Base-by-base conservation (phyloP, 495 filamentous ascomycete genomes). In the Neurospora sp. region DNA sequence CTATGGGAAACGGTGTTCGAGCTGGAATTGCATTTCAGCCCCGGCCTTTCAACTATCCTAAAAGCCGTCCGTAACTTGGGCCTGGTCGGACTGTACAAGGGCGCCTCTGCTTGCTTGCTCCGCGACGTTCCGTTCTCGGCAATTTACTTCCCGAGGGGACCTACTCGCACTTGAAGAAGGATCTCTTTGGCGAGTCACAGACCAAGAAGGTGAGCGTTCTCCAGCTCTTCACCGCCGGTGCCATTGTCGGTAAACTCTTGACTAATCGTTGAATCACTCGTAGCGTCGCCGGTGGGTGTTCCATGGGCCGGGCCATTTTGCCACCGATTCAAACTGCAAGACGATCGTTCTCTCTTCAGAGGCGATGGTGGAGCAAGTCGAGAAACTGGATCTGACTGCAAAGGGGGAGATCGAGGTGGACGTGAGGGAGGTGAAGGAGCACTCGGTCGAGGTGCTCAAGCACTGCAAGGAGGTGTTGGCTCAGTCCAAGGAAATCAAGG, bases 61-160 rank as follows among this genome's bases (percentile, higher is more conserved):
- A 37, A 37, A 37, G 35, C 98, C 77, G 92, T 98, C 31, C 90
- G 89, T 78, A 97, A 98, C 80, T 86, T 98, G 42, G 94, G 96
- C 85, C 86, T 99, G 22, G 85, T 97, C 68, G 96, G 96, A 37
- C 84, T 99, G 74, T 98, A 99, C 86, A 98, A 96, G 86, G 96
- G 96, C 65, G 96, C 96, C n/a, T 94, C 89, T 53, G 96, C 95
- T 14, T 98, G 96, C 81, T 85, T 98, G 75, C 89, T 98, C 31
- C 94, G 96, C 72, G 96, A 98, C 80, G 93, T 98, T 7, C 96
- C 96, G 6, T 99, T 99, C 86, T 97, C 94, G 68, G 94, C 93
- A 72, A 98, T 99, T 79, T 99, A 99, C 84, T 99, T 99, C 89
- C 95, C 96, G 9, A 31, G 27, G 27, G 27, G 27, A 92, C 93